phyloP scores from a whole-genome alignment of 2,329 filamentous ascomycete species.

The Chaetothyriales sp. region DNA sequence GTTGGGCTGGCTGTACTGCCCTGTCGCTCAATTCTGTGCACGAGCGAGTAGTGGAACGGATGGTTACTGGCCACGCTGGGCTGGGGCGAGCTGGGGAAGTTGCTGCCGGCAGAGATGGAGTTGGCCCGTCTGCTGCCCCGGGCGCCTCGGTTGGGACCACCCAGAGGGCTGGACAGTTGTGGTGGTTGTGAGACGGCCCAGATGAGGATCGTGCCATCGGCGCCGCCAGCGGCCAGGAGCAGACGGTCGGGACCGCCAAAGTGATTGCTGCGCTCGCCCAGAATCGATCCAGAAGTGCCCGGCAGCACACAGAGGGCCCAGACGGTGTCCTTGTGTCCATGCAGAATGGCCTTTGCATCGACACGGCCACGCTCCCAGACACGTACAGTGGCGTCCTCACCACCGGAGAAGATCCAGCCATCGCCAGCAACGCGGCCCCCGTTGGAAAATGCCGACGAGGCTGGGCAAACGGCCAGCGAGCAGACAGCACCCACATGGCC shows the following conservation, averaged over 20 bases:
- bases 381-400: conserved; percentile 79
- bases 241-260: conserved; percentile 75
- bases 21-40: conserved; percentile 66
- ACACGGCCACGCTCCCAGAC: conserved; percentile 93
- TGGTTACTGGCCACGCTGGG: conserved; percentile 72
- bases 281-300: conserved; percentile 62
- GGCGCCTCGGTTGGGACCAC: conserved; percentile 50
- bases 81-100: conserved; percentile 79
- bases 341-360: conserved; percentile 84
- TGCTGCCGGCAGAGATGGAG: conserved; percentile 86
- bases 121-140: conserved; percentile 72
- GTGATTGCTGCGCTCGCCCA: conserved; percentile 54
- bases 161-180: conserved; percentile 66
- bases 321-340: conserved; percentile 88
- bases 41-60: conserved; percentile 72
- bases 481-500: conserved; percentile 86
- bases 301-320: conserved; percentile 92
- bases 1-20: conserved; percentile 65
- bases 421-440: conserved; percentile 78
- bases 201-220: conserved; percentile 79
- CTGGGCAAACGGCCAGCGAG: conserved; percentile 71
- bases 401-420: conserved; percentile 96
- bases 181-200: conserved; percentile 91
- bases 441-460: conserved; percentile 75
- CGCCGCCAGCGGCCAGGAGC: conserved; percentile 75